phyloP scores from a whole-genome alignment of 2,329 filamentous ascomycete genomes.

The Arthrobotrys entomopaga region DNA sequence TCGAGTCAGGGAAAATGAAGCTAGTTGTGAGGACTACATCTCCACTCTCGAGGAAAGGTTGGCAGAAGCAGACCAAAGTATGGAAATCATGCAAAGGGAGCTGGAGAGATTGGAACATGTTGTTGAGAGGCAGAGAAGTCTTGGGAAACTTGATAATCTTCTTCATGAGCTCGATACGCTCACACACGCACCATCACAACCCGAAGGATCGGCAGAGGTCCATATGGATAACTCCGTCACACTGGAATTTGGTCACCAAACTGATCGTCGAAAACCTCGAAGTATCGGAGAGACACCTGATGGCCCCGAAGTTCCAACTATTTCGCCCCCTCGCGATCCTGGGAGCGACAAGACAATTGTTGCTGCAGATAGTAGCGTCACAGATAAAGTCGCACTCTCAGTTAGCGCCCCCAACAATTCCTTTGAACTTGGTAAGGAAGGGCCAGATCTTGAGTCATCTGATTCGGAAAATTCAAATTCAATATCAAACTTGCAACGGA shows the following conservation, averaged over 20 bases:
- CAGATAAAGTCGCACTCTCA: not conserved
- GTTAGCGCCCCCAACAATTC: not conserved
- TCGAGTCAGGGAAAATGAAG: slow-evolving; percentile 87
- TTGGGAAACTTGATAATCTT: slow-evolving; percentile 92
- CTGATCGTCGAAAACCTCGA: not conserved
- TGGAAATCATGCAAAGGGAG: slow-evolving; percentile 95
- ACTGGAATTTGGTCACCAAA: too few species aligned
- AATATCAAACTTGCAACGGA: slow-evolving; percentile 46
- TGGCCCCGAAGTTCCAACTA: not conserved
- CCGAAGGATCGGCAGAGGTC: not conserved
- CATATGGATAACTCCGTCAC: not conserved
- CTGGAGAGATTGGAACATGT: slow-evolving; percentile 94
- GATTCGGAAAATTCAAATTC: slow-evolving; percentile 33
- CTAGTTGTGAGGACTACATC: slow-evolving; percentile 93
- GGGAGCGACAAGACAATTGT: not conserved
- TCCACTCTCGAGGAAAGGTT: slow-evolving; percentile 94
- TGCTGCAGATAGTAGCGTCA: not conserved
- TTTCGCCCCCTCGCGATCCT: not conserved
- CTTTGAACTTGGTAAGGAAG: not conserved
- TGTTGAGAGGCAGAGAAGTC: slow-evolving; percentile 90
- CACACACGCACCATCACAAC: slow-evolving; percentile 66
- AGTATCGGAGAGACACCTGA: not conserved
- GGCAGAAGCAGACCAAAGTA: slow-evolving; percentile 93
- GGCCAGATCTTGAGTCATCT: not conserved
- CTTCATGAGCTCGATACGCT: slow-evolving; percentile 88